Conservation (phyloP, 225 moss, liverwort and hornwort genomes). For the Climacium dendroides region DNA sequence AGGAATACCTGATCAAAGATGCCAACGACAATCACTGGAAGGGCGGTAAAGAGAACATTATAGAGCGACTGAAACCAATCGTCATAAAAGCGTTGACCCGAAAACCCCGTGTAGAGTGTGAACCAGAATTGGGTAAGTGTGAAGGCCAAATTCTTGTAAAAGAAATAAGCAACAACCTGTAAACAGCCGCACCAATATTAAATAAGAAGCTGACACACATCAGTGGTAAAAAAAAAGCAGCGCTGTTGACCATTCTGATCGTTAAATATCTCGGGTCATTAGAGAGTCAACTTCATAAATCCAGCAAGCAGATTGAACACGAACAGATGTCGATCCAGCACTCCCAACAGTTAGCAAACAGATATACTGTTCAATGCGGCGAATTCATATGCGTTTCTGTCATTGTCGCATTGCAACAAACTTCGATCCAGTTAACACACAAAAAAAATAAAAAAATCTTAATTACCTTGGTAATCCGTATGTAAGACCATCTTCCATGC, state of each 20-base stretch:
- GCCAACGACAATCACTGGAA: slow-evolving; percentile 87
- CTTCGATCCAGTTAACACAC: background rate
- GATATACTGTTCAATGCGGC: background rate
- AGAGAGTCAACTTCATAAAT: background rate
- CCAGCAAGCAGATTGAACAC: background rate
- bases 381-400: background rate
- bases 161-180: slow-evolving; percentile 89
- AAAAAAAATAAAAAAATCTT: background rate
- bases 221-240: background rate
- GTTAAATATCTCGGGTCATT: background rate
- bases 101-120: slow-evolving; percentile 80
- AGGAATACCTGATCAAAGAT: slow-evolving; percentile 68
- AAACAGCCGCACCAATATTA: background rate
- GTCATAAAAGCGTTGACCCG: slow-evolving; percentile 86
- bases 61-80: slow-evolving; percentile 97
- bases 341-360: background rate
- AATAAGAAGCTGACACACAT: background rate
- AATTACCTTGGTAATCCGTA: slow-evolving; percentile 79
- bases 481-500: slow-evolving; percentile 94
- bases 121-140: slow-evolving; percentile 95
- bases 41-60: slow-evolving; percentile 87
- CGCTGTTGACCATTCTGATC: background rate
- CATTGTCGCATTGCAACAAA: background rate
- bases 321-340: background rate
- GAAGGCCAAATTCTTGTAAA: slow-evolving; percentile 89